phyloP scores from a whole-genome alignment of 23 red algal genomes.

The Agarophyton chilense region DNA sequence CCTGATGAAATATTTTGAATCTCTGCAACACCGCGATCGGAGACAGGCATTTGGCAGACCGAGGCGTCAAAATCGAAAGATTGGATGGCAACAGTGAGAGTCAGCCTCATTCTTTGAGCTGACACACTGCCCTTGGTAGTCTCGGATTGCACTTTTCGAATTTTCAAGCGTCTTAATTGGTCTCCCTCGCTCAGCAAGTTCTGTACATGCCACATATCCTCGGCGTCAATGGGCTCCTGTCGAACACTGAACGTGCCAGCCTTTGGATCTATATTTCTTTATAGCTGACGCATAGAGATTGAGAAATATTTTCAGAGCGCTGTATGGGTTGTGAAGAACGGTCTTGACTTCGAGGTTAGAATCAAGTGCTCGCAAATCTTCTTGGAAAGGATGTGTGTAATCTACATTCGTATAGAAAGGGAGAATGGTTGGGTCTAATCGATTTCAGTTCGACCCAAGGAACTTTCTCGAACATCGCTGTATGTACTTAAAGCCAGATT shows the following conservation, averaged over 20 bases:
- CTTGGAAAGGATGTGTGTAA: no score
- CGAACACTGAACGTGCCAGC: slow-evolving; percentile 57
- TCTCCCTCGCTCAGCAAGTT: slow-evolving; percentile 86
- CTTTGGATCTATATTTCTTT: slow-evolving; percentile 68
- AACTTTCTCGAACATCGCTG: no score
- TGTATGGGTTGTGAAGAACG: neutral
- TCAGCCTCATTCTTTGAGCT: slow-evolving; percentile 75
- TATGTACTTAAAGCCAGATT: no score
- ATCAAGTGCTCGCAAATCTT: neutral
- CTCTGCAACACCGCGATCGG: slow-evolving; percentile 72
- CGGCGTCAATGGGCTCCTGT: slow-evolving; percentile 71
- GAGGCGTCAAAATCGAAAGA: slow-evolving; percentile 78
- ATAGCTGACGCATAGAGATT: slow-evolving; percentile 45
- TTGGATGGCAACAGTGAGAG: slow-evolving; percentile 71
- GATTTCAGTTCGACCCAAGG: no score
- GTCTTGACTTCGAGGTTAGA: neutral
- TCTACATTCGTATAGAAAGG: no score
- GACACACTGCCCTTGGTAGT: slow-evolving; percentile 69
- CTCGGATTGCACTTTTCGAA: slow-evolving; percentile 87
- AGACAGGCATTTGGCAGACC: slow-evolving; percentile 64
- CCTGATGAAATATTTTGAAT: slow-evolving; percentile 79
- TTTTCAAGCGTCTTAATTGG: slow-evolving; percentile 71
- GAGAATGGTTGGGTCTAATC: no score
- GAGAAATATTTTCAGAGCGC: neutral
- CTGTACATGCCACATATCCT: slow-evolving; percentile 97